Evolutionary conservation across 78 protist genomes (phyloP).

Genomic region (Ministeria vibrans): DNA sequence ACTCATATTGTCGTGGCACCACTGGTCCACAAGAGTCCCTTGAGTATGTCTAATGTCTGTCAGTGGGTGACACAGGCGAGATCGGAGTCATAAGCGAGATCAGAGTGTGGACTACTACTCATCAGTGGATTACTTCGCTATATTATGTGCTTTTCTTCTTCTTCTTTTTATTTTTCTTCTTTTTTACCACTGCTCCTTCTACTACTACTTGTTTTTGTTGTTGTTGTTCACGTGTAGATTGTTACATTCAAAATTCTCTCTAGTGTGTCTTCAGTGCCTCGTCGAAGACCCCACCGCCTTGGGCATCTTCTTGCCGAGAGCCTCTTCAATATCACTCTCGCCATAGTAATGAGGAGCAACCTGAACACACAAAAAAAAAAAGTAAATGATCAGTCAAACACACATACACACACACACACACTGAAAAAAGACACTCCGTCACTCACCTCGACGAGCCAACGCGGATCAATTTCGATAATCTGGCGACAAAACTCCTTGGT

Average conservation of each 20-base stretch:
- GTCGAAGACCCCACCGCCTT: conserved; percentile 12
- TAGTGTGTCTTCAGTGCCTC: background rate
- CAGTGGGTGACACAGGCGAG: background rate
- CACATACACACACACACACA: too few species aligned
- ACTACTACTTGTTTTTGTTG: background rate
- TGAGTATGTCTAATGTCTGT: background rate
- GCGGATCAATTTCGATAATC: conserved; percentile 86
- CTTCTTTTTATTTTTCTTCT: background rate
- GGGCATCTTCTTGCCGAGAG: conserved; percentile 50
- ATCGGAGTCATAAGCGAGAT: background rate
- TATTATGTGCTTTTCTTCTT: background rate
- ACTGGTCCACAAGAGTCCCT: background rate
- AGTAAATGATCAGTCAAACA: too few species aligned
- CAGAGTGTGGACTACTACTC: background rate
- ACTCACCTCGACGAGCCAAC: conserved; percentile 94
- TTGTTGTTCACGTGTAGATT: background rate
- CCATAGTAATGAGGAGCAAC: conserved; percentile 95
- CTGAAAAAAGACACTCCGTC: too few species aligned
- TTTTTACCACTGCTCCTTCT: background rate
- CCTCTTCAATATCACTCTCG: conserved; percentile 46
- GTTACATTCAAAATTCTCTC: background rate
- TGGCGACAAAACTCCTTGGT: conserved; percentile 81
- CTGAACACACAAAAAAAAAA: too few species aligned
- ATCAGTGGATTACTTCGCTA: background rate
- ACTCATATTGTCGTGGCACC: background rate